Conservation (phyloP, 2,329 filamentous ascomycete genomes). For the Stenocarpella maydis region DNA sequence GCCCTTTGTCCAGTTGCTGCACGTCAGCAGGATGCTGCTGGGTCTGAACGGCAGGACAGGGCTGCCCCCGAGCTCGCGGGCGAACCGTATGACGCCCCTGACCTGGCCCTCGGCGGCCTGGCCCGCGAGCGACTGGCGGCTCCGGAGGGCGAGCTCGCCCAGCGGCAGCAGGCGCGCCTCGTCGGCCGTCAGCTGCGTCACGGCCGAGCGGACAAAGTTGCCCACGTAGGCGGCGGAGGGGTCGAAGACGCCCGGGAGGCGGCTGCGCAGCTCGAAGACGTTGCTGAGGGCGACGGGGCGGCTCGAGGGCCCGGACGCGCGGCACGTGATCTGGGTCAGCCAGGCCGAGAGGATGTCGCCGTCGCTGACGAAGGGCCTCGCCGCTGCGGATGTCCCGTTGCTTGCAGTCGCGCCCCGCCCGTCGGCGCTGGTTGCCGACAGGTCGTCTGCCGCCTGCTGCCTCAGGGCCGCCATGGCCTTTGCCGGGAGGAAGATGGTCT, state of each 20-base stretch:
- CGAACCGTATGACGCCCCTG: conserved; percentile 31
- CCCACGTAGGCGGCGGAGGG: conserved; percentile 40
- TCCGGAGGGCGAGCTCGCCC: conserved; percentile 35
- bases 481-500: conserved; percentile 50
- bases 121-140: conserved; percentile 33
- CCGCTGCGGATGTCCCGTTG: conserved; percentile 17
- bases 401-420: conserved; percentile 34
- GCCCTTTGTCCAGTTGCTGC: conserved; percentile 41
- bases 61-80: not conserved
- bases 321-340: conserved; percentile 44
- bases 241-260: conserved; percentile 43
- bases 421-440: conserved; percentile 33
- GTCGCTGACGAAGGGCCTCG: conserved; percentile 53
- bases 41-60: conserved; percentile 14
- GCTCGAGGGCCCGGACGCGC: conserved; percentile 38
- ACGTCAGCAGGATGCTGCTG: conserved; percentile 24
- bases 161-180: conserved; percentile 31
- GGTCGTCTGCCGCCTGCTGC: conserved; percentile 43
- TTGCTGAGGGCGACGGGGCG: conserved; percentile 49
- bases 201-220: conserved; percentile 35
- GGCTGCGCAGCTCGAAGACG: conserved; percentile 48
- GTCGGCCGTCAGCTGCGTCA: conserved; percentile 23
- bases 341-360: conserved; percentile 55
- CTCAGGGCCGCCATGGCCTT: conserved; percentile 43
- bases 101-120: conserved; percentile 37